A percentile compares a stretch with the other conserved stretches of the same genome.
phyloP scores from a whole-genome alignment of 2,329 filamentous ascomycete species.

The Aspergillus unguis region DNA sequence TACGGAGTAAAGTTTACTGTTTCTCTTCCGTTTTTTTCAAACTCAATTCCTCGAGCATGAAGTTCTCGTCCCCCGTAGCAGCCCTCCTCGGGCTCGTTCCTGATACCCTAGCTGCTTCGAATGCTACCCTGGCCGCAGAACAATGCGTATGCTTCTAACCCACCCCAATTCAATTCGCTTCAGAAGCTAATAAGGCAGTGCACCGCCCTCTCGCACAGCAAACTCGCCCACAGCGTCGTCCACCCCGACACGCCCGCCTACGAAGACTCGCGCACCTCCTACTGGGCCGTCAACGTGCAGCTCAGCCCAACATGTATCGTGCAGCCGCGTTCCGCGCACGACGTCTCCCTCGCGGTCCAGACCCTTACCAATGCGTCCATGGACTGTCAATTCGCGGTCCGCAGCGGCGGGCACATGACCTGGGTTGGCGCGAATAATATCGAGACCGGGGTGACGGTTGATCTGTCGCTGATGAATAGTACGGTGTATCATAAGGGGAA shows the following conservation, averaged over 20 bases:
- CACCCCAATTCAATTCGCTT: too few species aligned
- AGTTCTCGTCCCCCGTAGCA: too few species aligned
- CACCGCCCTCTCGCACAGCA: conserved; percentile 5
- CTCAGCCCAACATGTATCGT: conserved; percentile 24
- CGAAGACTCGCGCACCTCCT: conserved; percentile 18
- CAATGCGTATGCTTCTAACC: too few species aligned
- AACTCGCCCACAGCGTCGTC: conserved; percentile 17
- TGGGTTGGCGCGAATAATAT: conserved; percentile 43
- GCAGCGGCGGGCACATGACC: conserved; percentile 44
- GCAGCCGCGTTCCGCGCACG: conserved; percentile 20
- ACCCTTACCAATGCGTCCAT: conserved; percentile 9
- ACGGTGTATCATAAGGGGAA: conserved; percentile 15
- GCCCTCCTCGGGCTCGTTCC: too few species aligned
- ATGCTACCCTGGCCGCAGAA: too few species aligned
- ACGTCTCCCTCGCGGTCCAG: conserved; percentile 23
- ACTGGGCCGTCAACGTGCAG: conserved; percentile 24
- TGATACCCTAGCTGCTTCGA: too few species aligned
- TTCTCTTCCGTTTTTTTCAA: too few species aligned
- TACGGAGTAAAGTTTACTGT: too few species aligned
- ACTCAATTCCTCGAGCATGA: too few species aligned
- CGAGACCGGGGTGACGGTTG: conserved; percentile 43
- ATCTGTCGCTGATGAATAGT: conserved; percentile 29
- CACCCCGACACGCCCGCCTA: conserved; percentile 19
- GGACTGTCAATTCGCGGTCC: conserved; percentile 32
- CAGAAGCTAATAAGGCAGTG: conserved; percentile 3